Percentiles rank a stretch among this genome's conserved stretches.
phyloP scores from a whole-genome alignment of 352 stramenopile species.

The Halophytophthora polymorphica region DNA sequence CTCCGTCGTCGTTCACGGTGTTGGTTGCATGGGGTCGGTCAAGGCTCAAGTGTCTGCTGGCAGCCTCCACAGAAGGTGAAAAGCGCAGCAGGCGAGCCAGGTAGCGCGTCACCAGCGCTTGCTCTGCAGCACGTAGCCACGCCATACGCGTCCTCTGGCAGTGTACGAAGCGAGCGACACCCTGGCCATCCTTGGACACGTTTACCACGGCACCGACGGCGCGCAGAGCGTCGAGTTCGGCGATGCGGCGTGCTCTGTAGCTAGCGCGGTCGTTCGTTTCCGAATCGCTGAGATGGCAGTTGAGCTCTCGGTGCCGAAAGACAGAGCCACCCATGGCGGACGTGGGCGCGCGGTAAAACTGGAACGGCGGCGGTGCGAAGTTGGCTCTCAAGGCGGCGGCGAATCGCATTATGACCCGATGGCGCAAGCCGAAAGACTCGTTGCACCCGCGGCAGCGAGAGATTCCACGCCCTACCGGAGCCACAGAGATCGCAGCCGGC shows the following conservation, averaged over 20 bases:
- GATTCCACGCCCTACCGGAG: no score
- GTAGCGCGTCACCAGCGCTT: conserved; percentile 11
- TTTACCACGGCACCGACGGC: conserved; percentile 10
- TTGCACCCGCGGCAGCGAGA: no score
- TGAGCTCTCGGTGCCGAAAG: conserved; percentile 13
- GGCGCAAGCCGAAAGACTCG: no score
- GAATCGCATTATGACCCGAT: no score
- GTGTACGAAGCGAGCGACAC: conserved; percentile 7
- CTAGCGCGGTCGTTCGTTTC: conserved; percentile 13
- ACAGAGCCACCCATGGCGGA: background rate
- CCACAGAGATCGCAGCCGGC: no score
- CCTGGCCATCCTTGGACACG: background rate
- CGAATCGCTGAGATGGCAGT: conserved; percentile 7
- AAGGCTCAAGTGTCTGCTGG: conserved; percentile 3
- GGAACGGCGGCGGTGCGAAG: no score
- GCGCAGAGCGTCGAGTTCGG: conserved; percentile 11
- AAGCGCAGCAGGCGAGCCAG: conserved; percentile 10
- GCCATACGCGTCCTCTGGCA: conserved; percentile 5
- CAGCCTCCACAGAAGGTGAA: conserved; percentile 10
- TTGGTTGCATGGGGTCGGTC: background rate
- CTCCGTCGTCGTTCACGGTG: background rate
- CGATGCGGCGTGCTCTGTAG: conserved; percentile 13
- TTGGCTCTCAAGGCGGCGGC: no score
- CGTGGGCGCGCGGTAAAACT: no score
- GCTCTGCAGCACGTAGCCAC: conserved; percentile 6